Evolutionary conservation across 2,329 filamentous ascomycete species (phyloP).

Genomic region (Alternaria arborescens): DNA sequence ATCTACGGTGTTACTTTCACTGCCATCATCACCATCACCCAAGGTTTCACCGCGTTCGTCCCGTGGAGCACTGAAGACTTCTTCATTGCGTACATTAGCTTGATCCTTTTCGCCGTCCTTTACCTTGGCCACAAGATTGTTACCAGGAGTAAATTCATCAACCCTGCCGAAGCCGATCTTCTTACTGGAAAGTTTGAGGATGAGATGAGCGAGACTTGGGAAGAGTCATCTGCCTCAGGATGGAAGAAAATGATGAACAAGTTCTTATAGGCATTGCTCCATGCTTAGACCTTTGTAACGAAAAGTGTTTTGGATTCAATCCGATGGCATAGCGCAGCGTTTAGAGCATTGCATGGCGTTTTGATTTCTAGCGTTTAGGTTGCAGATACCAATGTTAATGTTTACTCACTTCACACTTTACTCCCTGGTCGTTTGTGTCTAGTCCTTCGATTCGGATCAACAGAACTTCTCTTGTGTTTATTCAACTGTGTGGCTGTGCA

Average conservation of each 20-base stretch:
- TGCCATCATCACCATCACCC: constrained; percentile 52
- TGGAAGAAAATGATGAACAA: constrained; percentile 45
- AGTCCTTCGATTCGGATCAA: background rate
- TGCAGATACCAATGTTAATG: constrained; percentile 28
- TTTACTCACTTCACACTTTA: constrained; percentile 5
- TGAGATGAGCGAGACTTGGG: constrained; percentile 42
- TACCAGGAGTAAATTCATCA: constrained; percentile 51
- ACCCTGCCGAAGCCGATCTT: constrained; percentile 54
- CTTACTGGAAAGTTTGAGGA: constrained; percentile 51
- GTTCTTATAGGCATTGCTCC: constrained; percentile 26
- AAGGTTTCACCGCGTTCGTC: constrained; percentile 54
- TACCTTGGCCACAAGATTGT: constrained; percentile 68
- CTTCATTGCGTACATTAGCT: constrained; percentile 52
- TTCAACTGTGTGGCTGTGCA: background rate
- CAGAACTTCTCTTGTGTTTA: background rate
- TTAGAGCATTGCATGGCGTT: constrained; percentile 29
- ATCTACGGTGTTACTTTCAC: constrained; percentile 52
- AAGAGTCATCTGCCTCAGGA: constrained; percentile 41
- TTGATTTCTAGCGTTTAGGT: constrained; percentile 11
- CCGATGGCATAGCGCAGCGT: constrained; percentile 29
- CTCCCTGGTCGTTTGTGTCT: background rate
- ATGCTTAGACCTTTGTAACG: background rate
- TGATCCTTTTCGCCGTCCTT: constrained; percentile 55
- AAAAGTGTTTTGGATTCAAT: constrained; percentile 24
- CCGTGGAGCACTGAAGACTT: constrained; percentile 49